A percentile compares a stretch with the other conserved stretches of the same genome.
Evolutionary conservation across 1,139 yeast genomes (phyloP).

Genomic region (Meyerozyma carpophila): DNA sequence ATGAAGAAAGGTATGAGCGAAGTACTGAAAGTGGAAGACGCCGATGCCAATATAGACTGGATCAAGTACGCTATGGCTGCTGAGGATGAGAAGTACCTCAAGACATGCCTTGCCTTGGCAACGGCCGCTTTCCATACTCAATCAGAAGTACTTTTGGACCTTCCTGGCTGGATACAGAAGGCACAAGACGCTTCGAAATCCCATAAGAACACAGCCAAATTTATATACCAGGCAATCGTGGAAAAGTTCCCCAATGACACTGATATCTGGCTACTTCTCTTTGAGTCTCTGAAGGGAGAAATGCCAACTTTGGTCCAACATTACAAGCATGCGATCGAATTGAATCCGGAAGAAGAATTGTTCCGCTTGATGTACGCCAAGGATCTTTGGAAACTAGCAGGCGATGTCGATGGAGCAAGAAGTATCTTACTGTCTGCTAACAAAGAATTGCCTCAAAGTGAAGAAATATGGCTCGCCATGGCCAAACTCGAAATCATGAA

Average conservation of each 20-base stretch:
- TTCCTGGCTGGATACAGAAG: not conserved
- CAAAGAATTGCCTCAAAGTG: constrained; percentile 33
- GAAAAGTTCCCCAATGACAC: constrained; percentile 43
- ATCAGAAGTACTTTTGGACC: not conserved
- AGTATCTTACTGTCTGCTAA: constrained; percentile 46
- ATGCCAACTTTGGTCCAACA: constrained; percentile 34
- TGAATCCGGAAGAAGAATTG: constrained; percentile 44
- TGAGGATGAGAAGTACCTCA: constrained; percentile 28
- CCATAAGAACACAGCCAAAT: constrained; percentile 5
- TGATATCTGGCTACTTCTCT: constrained; percentile 52
- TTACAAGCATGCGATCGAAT: constrained; percentile 46
- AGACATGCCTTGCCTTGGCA: constrained; percentile 34
- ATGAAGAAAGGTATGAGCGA: constrained; percentile 47
- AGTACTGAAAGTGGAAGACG: constrained; percentile 17
- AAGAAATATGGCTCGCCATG: constrained; percentile 66
- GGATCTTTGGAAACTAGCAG: constrained; percentile 50
- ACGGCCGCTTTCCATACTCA: not conserved
- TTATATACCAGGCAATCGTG: constrained; percentile 45
- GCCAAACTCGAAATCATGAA: constrained; percentile 54
- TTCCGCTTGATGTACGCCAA: constrained; percentile 69
- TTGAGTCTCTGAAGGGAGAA: constrained; percentile 37
- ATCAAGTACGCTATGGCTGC: constrained; percentile 32
- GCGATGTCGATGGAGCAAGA: constrained; percentile 50
- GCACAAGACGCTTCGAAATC: not conserved
- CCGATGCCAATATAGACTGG: constrained; percentile 29